Conservation (phyloP, 306 rosid species). For the Vigna hirtella region DNA sequence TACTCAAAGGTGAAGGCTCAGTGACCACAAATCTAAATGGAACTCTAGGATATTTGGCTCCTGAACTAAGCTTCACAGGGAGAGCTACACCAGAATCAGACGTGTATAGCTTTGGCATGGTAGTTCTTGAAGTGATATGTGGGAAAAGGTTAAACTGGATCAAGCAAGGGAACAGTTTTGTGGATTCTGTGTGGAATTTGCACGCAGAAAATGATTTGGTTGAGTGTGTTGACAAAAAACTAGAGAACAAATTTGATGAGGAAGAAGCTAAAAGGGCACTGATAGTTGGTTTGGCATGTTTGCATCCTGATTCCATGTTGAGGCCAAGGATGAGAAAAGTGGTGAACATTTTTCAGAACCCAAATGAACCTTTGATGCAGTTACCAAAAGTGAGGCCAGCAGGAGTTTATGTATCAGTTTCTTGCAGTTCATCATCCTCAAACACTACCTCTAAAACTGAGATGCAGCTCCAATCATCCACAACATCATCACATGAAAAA, state of each 20-base stretch:
- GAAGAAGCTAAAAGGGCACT: slow-evolving; percentile 57
- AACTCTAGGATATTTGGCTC: slow-evolving; percentile 66
- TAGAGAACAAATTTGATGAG: slow-evolving; percentile 44
- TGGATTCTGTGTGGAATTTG: slow-evolving; percentile 58
- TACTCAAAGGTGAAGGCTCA: slow-evolving; percentile 49
- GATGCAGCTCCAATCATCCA: neutral
- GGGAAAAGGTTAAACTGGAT: slow-evolving; percentile 60
- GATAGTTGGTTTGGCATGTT: slow-evolving; percentile 67
- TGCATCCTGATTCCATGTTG: slow-evolving; percentile 50
- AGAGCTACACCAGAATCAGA: slow-evolving; percentile 63
- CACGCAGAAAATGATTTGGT: slow-evolving; percentile 46
- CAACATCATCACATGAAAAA: slow-evolving; percentile 21
- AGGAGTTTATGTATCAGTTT: slow-evolving; percentile 52
- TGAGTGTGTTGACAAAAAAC: slow-evolving; percentile 54
- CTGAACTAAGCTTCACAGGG: slow-evolving; percentile 57
- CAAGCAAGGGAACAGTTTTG: slow-evolving; percentile 53
- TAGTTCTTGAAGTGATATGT: slow-evolving; percentile 64
- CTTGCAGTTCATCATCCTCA: slow-evolving; percentile 50
- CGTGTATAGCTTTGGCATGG: slow-evolving; percentile 67
- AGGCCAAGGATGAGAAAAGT: slow-evolving; percentile 68
- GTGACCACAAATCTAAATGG: slow-evolving; percentile 55
- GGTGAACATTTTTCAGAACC: slow-evolving; percentile 55
- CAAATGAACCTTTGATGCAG: slow-evolving; percentile 55
- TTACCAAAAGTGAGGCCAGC: slow-evolving; percentile 50
- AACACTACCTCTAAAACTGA: slow-evolving; percentile 38